Percentiles rank a stretch among this genome's conserved stretches.
Evolutionary conservation across 805 yeast genomes (phyloP).

Genomic region (Cyberlindnera subsufficiens): DNA sequence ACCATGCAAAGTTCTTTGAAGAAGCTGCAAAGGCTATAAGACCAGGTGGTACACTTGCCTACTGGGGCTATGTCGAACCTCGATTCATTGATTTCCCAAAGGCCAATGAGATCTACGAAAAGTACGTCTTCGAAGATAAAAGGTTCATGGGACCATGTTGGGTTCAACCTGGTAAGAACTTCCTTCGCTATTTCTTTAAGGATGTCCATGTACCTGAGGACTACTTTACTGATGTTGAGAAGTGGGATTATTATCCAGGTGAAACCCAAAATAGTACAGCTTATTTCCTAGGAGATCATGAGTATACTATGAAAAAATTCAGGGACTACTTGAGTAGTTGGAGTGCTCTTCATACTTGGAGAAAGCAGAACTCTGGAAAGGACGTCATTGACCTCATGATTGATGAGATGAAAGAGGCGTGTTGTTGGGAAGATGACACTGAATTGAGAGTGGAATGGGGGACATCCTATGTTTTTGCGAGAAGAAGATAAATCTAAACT

Average conservation of each 20-base stretch:
- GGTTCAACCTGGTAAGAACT: constrained; percentile 57
- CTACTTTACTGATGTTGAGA: constrained; percentile 35
- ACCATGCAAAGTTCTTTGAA: constrained; percentile 42
- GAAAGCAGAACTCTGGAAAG: constrained; percentile 32
- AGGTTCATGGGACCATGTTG: constrained; percentile 56
- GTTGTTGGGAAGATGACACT: constrained; percentile 42
- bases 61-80: constrained; percentile 72
- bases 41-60: constrained; percentile 59
- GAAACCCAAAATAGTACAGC: constrained; percentile 20
- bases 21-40: constrained; percentile 45
- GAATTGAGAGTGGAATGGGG: constrained; percentile 46
- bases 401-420: constrained; percentile 33
- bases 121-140: constrained; percentile 43
- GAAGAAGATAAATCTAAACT: constrained; percentile 12
- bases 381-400: constrained; percentile 47
- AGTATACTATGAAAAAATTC: constrained; percentile 38
- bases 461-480: constrained; percentile 48
- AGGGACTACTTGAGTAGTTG: constrained; percentile 54
- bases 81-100: constrained; percentile 44
- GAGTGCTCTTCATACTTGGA: constrained; percentile 62
- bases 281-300: constrained; percentile 35
- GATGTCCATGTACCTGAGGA: constrained; percentile 40
- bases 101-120: constrained; percentile 51
- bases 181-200: constrained; percentile 37
- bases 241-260: constrained; percentile 28